Percentiles rank a stretch among this genome's conserved stretches.
Evolutionary conservation across 2,329 filamentous ascomycete species (phyloP).

Genomic region (Fusarium sp.): DNA sequence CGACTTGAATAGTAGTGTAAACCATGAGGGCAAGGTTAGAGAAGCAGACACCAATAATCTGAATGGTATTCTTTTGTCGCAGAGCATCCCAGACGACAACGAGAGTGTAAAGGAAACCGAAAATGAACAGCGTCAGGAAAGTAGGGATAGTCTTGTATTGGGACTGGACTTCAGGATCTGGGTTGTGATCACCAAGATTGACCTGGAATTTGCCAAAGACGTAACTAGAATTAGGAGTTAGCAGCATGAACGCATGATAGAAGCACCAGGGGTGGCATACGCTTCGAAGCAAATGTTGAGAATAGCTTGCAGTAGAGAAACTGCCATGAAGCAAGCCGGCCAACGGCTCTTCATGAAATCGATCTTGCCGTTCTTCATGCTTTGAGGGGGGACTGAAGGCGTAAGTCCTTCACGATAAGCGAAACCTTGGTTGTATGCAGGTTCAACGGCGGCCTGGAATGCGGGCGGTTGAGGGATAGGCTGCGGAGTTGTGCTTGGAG

Average conservation of each 20-base stretch:
- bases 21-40: constrained; percentile 93
- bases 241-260: background rate
- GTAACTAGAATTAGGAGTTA: constrained; percentile 68
- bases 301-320: constrained; percentile 79
- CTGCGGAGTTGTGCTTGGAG: constrained; percentile 29
- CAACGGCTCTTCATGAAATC: constrained; percentile 86
- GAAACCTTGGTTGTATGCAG: constrained; percentile 50
- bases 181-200: constrained; percentile 59
- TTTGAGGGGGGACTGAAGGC: constrained; percentile 48
- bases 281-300: constrained; percentile 87
- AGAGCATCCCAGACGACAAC: constrained; percentile 93
- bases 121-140: constrained; percentile 95
- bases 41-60: constrained; percentile 92
- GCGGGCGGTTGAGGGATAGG: constrained; percentile 37
- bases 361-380: constrained; percentile 56
- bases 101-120: constrained; percentile 93
- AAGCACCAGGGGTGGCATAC: constrained; percentile 63
- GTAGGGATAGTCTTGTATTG: constrained; percentile 84
- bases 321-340: constrained; percentile 86
- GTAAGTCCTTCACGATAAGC: constrained; percentile 53
- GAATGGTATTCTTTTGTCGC: constrained; percentile 96
- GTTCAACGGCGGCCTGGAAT: constrained; percentile 46
- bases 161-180: constrained; percentile 56
- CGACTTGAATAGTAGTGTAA: constrained; percentile 92
- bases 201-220: constrained; percentile 88